phyloP scores from a whole-genome alignment of 306 rosid species.

The peach (Prunus persica) region Prunus_persica_NCBIv2 NC_034010.1:11456001-11456500 shows the following conservation, averaged over 20 bases:
- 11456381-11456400: no score
- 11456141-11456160: constrained; percentile 6
- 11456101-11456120: background rate
- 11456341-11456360: no score
- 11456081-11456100: background rate
- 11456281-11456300: background rate
- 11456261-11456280: background rate
- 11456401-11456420: no score
- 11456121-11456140: background rate
- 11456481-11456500: no score
- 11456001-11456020: background rate
- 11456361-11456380: no score
- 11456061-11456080: background rate
- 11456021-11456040: background rate
- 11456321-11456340: no score
- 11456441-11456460: no score
- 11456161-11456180: background rate
- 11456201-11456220: background rate
- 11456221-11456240: background rate
- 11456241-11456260: constrained; percentile 2
- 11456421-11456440: no score
- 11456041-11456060: background rate
- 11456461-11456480: no score
- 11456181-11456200: background rate
- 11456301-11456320: background rate